phyloP scores from a whole-genome alignment of 2,329 filamentous ascomycete species.

The Trichoderma polysporum region DNA sequence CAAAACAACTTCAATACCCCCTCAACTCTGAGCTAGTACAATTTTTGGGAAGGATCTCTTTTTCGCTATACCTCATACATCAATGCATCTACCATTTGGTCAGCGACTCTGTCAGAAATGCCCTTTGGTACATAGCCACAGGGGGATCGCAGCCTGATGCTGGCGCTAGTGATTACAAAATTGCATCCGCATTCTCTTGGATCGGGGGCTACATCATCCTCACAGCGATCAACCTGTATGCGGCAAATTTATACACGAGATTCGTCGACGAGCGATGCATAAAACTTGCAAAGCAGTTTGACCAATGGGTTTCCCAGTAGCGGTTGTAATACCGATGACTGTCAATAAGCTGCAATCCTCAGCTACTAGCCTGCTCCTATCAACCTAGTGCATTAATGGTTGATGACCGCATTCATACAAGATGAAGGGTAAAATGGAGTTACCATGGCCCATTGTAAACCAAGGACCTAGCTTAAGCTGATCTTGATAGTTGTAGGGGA shows the following conservation, averaged over 20 bases:
- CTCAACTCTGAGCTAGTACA: conserved; percentile 5
- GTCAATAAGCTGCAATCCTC: neutral
- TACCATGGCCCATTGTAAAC: neutral
- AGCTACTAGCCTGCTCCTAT: neutral
- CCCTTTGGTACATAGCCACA: conserved; percentile 8
- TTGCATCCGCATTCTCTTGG: conserved; percentile 7
- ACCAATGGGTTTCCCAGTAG: conserved; percentile 11
- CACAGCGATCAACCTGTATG: conserved; percentile 6
- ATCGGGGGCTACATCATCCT: conserved; percentile 8
- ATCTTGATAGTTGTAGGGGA: no score
- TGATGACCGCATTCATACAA: neutral
- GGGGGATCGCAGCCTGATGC: neutral
- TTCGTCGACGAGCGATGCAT: conserved; percentile 16
- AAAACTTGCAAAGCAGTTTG: conserved; percentile 2
- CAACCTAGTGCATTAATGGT: neutral
- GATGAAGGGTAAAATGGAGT: neutral
- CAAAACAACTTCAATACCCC: neutral
- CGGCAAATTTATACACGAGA: conserved; percentile 4
- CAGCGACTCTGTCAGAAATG: neutral
- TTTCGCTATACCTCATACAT: conserved; percentile 13
- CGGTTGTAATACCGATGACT: neutral
- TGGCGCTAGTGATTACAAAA: neutral
- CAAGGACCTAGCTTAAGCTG: no score
- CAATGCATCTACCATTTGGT: conserved; percentile 9
- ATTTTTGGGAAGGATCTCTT: conserved; percentile 15